Conservation (phyloP, 768 basidiomycete species). For the Pleurotus pulmonarius region DNA sequence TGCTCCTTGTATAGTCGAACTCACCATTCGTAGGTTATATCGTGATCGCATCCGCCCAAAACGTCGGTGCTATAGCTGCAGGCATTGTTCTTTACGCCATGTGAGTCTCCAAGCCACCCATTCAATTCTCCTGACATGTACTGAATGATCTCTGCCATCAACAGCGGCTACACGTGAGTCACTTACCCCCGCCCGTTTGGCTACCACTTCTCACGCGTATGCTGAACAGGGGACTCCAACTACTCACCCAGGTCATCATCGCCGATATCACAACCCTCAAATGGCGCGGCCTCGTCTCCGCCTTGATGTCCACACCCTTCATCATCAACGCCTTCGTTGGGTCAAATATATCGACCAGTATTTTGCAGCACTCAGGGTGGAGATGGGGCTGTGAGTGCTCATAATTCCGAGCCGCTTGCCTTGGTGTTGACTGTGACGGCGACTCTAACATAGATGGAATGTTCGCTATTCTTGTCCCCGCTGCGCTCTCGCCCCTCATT, state of each 20-base stretch:
- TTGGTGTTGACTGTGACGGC: too few relatives aligned
- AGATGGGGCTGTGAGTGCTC: slow-evolving; percentile 62
- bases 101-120: slow-evolving; percentile 31
- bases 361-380: slow-evolving; percentile 45
- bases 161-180: slow-evolving; percentile 58
- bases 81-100: slow-evolving; percentile 58
- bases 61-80: slow-evolving; percentile 40
- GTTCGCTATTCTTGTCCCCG: slow-evolving; percentile 56
- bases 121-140: too few relatives aligned
- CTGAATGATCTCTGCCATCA: slow-evolving; percentile 14
- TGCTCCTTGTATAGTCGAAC: neutral
- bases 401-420: too few relatives aligned
- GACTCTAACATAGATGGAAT: too few relatives aligned
- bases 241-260: slow-evolving; percentile 61
- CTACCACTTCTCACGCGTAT: too few relatives aligned
- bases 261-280: slow-evolving; percentile 57
- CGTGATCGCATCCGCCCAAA: slow-evolving; percentile 48
- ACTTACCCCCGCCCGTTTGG: too few relatives aligned
- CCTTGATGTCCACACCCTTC: slow-evolving; percentile 46
- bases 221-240: slow-evolving; percentile 48
- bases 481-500: slow-evolving; percentile 47
- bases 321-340: slow-evolving; percentile 64
- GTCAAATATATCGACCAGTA: slow-evolving; percentile 52
- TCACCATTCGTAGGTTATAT: slow-evolving; percentile 35
- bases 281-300: slow-evolving; percentile 43